A percentile compares a stretch with the other conserved stretches of the same genome.
These are phyloP conservation scores for Botryotinia narcissicola DNA, from an alignment of 2,329 filamentous ascomycete genomes.

Conservation along the genomic window DNA sequence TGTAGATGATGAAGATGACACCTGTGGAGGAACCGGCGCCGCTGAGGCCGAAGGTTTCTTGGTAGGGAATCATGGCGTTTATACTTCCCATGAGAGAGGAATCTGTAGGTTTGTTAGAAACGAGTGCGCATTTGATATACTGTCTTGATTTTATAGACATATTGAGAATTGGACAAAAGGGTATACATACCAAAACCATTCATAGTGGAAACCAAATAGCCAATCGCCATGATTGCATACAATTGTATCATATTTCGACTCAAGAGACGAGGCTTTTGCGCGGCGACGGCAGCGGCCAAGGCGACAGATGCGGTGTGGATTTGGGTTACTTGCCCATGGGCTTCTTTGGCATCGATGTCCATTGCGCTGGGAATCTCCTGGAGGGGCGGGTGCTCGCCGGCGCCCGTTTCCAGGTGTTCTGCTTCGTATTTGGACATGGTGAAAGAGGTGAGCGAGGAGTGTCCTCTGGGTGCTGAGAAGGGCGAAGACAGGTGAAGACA, in stretches of 20 bases:
- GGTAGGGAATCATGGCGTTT: constrained; percentile 46
- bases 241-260: constrained; percentile 46
- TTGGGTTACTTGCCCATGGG: constrained; percentile 24
- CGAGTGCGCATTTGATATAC: not conserved
- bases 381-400: not conserved
- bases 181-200: constrained; percentile 48
- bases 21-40: constrained; percentile 49
- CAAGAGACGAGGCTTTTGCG: constrained; percentile 39
- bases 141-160: not conserved
- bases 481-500: not conserved
- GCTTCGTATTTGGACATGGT: not conserved
- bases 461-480: not conserved
- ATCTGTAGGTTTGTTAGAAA: not conserved
- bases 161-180: not conserved
- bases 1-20: constrained; percentile 49
- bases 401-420: not conserved
- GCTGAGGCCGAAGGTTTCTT: constrained; percentile 39
- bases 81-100: constrained; percentile 47
- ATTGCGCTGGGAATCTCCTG: not conserved
- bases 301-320: constrained; percentile 41
- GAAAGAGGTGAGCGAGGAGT: not conserved
- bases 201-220: constrained; percentile 49
- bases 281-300: constrained; percentile 37
- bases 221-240: constrained; percentile 43
- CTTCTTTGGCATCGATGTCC: not conserved